Base-by-base conservation (phyloP, 2,329 filamentous ascomycete species). In the Claviceps cyperi region DNA sequence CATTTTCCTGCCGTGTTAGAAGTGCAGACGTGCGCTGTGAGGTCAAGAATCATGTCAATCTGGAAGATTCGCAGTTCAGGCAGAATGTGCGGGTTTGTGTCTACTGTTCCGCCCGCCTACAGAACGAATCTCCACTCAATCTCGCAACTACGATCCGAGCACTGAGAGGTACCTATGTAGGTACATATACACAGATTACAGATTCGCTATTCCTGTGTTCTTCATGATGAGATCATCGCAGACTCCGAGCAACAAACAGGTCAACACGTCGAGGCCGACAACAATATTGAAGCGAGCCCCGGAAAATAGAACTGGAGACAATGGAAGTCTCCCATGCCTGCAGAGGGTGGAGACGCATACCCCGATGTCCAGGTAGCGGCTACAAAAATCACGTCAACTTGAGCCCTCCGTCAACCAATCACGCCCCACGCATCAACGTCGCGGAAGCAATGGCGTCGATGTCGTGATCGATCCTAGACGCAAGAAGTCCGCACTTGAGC, bases 391-490 rank as follows among this genome's bases (percentile, higher is more conserved):
- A 43, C 45, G 50, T 51, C 48, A 46, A 57, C 45, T 55, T 54
- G 56, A 53, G 56, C 53, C 53, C 53, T 51, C 48, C 49, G 37
- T 47, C 50, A 52, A 46, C 66, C 67, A 71, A 69, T 70, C 62
- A 68, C 51, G 53, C 55, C 52, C 52, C 47, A 51, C 36, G 22
- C 5, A 44, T 35, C 54, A 59, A 57, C 62, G 66, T 70, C 67
- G 68, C 68, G 69, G 71, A 69, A 69, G 70, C 63, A 54, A 66
- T 73, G 72, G 70, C 69, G 69, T 66, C 64, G 70, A 73, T 73
- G 71, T 72, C 70, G 71, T 73, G 70, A 72, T 73, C 66, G 62
- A 58, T 66, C 62, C 61, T 60, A 61, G 59, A 62, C 60, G 53
- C 58, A 60, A 15, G 37, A 57, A 62, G 58, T 55, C 54, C 54